Evolutionary conservation across 2,329 filamentous ascomycete species (phyloP), one percentile per base, ranked within the genome.

Genomic region (Pseudogymnoascus pannorum): DNA sequence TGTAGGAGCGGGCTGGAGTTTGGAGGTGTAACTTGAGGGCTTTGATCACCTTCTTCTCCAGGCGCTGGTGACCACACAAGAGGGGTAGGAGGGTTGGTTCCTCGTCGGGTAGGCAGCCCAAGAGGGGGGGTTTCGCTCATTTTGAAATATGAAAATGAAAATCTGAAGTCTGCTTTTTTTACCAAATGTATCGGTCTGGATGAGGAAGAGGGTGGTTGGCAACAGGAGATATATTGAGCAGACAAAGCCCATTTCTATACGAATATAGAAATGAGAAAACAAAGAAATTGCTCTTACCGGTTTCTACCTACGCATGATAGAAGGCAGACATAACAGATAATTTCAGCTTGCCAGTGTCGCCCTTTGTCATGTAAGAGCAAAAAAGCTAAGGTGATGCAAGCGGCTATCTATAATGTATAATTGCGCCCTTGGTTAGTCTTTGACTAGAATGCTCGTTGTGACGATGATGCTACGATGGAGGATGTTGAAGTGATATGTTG

Each of bases 201-300:
- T 12, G 26, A 12, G 12, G 26, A 20, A 12, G 48, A 7, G 2
- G 26, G 16, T 31, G 26, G 5, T 54, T 24, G 16, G 31, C 1
- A 26, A 18, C n/a, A 9, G n/a, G 24, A 20, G 48, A 54, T 54
- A 54, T 54, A 54, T 7, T 31, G 48, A 31, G 1, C n/a, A 54
- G 16, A 31, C 5, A 54, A 31, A 54, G 48, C 7, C 18, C 8
- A 54, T 54, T 20, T 31, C 48, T 18, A 18, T 18, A 18, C 16
- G 48, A 54, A 31, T 54, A 54, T 54, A 54, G 48, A 54, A 54
- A 31, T 54, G 48, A 54, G 26, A 31, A 31, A 31, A 54, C 48
- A 54, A 54, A 54, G 48, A 54, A 54, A 31, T 20, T 18, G 11
- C 26, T 31, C 48, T 18, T 31, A 54, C 48, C 48, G 16, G 9